These are phyloP conservation scores for Monilinia aucupariae DNA, from an alignment of 2,329 filamentous ascomycete species.

Conservation along the genomic window DNA sequence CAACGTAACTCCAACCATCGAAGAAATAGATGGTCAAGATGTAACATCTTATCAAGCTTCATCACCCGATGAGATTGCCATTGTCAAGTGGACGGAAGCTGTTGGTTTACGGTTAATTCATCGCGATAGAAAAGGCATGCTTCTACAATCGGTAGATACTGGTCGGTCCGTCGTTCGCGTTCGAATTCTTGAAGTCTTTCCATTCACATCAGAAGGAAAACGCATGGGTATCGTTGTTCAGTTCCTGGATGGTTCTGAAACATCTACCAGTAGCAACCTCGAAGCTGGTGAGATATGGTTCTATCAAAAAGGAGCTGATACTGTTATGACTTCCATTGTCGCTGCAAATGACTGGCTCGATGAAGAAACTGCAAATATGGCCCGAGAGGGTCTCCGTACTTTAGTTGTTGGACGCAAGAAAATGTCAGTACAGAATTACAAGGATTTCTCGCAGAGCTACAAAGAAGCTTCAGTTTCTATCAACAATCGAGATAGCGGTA, in stretches of 20 bases:
- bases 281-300: constrained; percentile 85
- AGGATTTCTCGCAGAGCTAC: constrained; percentile 69
- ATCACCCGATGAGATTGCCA: constrained; percentile 96
- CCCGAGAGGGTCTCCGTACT: constrained; percentile 87
- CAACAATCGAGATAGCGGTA: constrained; percentile 70
- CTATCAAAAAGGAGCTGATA: constrained; percentile 97
- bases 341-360: constrained; percentile 97
- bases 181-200: constrained; percentile 87
- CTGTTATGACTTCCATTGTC: constrained; percentile 95
- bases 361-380: constrained; percentile 99
- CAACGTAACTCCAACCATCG: constrained; percentile 88
- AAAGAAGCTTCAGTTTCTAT: constrained; percentile 77
- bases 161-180: constrained; percentile 74
- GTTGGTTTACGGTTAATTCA: constrained; percentile 80
- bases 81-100: constrained; percentile 90
- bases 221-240: constrained; percentile 96
- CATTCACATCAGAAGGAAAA: constrained; percentile 96
- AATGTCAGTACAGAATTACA: constrained; percentile 71
- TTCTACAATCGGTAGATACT: constrained; percentile 70
- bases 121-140: constrained; percentile 82
- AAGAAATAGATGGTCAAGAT: constrained; percentile 71
- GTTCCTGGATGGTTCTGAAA: constrained; percentile 59
- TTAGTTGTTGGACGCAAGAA: constrained; percentile 91
- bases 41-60: constrained; percentile 91
- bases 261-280: constrained; percentile 43